Conservation (phyloP, 2,329 filamentous ascomycete genomes). For the Gliomastix tumulicola region DNA sequence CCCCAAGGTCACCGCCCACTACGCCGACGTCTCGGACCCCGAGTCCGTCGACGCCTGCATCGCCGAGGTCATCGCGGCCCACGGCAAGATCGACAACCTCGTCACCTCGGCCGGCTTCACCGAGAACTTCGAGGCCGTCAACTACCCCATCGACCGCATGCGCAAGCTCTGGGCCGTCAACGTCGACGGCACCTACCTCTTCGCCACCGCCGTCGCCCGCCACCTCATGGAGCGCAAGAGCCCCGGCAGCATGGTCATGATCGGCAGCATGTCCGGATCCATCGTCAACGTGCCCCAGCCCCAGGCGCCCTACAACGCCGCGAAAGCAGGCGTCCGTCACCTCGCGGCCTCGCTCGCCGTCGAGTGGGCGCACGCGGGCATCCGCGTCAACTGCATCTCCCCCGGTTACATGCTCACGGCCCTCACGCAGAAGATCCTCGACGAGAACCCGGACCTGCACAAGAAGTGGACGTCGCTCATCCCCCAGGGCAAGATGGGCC, state of each 20-base stretch:
- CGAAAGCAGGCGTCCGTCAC: conserved; percentile 88
- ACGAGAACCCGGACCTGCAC: conserved; percentile 86
- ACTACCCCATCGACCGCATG: conserved; percentile 85
- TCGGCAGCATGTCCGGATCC: conserved; percentile 88
- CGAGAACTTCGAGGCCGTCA: conserved; percentile 88
- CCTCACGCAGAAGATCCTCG: conserved; percentile 86
- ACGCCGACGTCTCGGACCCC: conserved; percentile 76
- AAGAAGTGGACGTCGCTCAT: conserved; percentile 89
- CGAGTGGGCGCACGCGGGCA: conserved; percentile 83
- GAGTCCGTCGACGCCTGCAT: conserved; percentile 72
- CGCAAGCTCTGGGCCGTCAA: conserved; percentile 94
- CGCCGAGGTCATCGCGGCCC: conserved; percentile 46
- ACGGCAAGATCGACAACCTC: conserved; percentile 82
- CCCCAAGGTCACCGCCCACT: conserved; percentile 84
- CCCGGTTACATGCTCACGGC: conserved; percentile 96
- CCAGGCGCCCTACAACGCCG: conserved; percentile 87
- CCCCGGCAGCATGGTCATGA: conserved; percentile 83
- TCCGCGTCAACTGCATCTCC: conserved; percentile 91
- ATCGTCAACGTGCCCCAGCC: conserved; percentile 96
- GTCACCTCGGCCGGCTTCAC: conserved; percentile 97
- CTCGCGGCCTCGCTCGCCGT: conserved; percentile 82
- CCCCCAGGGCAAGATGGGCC: conserved; percentile 88
- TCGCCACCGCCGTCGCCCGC: conserved; percentile 75
- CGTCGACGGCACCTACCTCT: conserved; percentile 86
- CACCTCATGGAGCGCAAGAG: conserved; percentile 79